Conservation (phyloP, 208 protist genomes). For the Leishmania tarentolae region DNA sequence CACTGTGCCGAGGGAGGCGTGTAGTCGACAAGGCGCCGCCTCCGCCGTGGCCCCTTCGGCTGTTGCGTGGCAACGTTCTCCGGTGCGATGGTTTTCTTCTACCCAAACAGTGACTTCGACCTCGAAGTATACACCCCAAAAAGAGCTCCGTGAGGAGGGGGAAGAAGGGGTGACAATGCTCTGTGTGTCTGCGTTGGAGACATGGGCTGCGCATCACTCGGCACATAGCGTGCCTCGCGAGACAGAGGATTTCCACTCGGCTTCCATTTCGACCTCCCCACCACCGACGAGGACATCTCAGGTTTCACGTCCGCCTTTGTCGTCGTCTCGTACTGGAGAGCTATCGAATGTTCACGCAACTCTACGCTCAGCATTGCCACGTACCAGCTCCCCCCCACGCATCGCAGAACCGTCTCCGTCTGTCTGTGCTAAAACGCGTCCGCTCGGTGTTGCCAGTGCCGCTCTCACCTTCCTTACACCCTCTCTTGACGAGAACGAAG, state of each 20-base stretch:
- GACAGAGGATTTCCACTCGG: background rate
- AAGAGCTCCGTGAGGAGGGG: background rate
- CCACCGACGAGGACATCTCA: background rate
- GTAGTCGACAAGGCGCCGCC: conserved; percentile 46
- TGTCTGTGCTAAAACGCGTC: background rate
- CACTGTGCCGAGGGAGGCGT: background rate
- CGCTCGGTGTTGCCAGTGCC: background rate
- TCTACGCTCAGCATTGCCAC: conserved; percentile 3
- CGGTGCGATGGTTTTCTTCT: conserved; percentile 20
- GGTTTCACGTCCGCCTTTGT: background rate
- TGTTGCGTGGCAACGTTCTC: conserved; percentile 15
- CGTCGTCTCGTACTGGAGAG: background rate
- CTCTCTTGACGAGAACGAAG: background rate
- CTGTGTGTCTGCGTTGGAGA: conserved; percentile 13
- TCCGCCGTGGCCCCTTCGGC: background rate
- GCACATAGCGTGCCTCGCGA: background rate
- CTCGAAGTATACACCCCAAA: background rate
- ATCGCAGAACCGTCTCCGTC: background rate
- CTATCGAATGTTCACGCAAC: background rate
- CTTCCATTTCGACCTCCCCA: background rate
- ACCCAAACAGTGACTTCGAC: background rate
- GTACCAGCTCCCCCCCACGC: conserved; percentile 19
- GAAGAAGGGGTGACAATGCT: background rate
- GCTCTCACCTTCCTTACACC: background rate
- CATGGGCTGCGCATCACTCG: conserved; percentile 12